phyloP scores from a whole-genome alignment of 2,329 filamentous ascomycete genomes.

The Beauveria pseudobassiana region DNA sequence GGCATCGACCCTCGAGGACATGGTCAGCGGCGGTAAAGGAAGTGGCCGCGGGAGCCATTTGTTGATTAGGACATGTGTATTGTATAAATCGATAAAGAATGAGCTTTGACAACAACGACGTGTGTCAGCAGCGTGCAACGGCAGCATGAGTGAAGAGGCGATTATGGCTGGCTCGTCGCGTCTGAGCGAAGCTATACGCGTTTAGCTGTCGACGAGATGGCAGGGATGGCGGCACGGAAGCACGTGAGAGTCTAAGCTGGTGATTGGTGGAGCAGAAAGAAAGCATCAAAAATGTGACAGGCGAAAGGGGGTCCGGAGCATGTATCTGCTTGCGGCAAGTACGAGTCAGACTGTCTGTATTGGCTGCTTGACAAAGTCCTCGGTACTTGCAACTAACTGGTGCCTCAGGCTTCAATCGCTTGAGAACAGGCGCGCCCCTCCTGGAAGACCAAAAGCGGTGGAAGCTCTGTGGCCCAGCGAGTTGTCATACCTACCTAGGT shows the following conservation, averaged over 20 bases:
- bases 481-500: too few relatives aligned
- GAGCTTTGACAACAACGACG: background rate
- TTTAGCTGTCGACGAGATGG: background rate
- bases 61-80: background rate
- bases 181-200: background rate
- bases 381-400: background rate
- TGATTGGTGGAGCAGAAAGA: background rate
- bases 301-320: background rate
- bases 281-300: background rate
- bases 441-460: background rate
- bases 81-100: background rate
- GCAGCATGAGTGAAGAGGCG: background rate
- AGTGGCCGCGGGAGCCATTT: constrained; percentile 8
- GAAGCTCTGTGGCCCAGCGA: too few relatives aligned
- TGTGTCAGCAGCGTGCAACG: background rate
- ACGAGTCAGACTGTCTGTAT: background rate
- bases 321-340: background rate
- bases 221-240: background rate
- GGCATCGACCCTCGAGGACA: constrained; percentile 33
- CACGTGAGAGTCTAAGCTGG: background rate
- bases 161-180: background rate
- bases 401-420: constrained; percentile 4
- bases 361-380: background rate
- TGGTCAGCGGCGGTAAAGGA: constrained; percentile 25
- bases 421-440: background rate